Evolutionary conservation across 768 basidiomycete genomes (phyloP).

Genomic region (Calocera cornea): DNA sequence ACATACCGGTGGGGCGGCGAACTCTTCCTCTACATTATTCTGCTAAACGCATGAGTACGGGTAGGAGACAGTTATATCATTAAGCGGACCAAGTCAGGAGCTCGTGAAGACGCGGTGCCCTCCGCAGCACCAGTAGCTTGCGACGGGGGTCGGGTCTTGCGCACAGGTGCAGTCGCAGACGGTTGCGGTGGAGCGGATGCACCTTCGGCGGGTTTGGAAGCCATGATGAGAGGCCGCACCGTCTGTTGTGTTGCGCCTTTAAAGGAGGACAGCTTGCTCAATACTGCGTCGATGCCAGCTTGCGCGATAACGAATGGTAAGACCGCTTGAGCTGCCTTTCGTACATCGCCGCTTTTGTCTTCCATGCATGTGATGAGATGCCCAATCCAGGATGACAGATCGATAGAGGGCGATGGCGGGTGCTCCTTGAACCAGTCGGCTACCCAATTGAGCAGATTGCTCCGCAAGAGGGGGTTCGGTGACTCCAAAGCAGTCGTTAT

Average conservation of each 20-base stretch:
- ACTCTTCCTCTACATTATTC: not conserved
- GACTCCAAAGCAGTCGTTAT: constrained; percentile 72
- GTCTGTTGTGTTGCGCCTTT: constrained; percentile 83
- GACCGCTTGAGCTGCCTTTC: constrained; percentile 77
- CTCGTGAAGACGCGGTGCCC: too few relatives aligned
- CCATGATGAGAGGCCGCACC: constrained; percentile 78
- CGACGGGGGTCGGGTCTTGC: too few relatives aligned
- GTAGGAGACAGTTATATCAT: too few relatives aligned
- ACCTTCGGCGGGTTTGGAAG: constrained; percentile 36
- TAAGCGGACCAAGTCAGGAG: too few relatives aligned
- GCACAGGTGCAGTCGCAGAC: constrained; percentile 14
- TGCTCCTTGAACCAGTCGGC: constrained; percentile 64
- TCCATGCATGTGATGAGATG: constrained; percentile 70
- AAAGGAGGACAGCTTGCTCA: constrained; percentile 71
- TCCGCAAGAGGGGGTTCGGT: constrained; percentile 75
- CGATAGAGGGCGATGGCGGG: constrained; percentile 41
- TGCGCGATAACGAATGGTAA: constrained; percentile 59
- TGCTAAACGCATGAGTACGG: too few relatives aligned
- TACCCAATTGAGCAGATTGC: constrained; percentile 65
- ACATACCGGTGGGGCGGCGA: not conserved
- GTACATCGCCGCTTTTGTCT: constrained; percentile 79
- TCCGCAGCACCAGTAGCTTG: too few relatives aligned
- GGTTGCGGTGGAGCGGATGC: constrained; percentile 24
- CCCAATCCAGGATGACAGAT: constrained; percentile 54
- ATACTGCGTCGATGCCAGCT: constrained; percentile 70